Evolutionary conservation across 257 asterid genomes (phyloP), one percentile per base, ranked within the genome.

Genomic region (Linaria vulgaris): DNA sequence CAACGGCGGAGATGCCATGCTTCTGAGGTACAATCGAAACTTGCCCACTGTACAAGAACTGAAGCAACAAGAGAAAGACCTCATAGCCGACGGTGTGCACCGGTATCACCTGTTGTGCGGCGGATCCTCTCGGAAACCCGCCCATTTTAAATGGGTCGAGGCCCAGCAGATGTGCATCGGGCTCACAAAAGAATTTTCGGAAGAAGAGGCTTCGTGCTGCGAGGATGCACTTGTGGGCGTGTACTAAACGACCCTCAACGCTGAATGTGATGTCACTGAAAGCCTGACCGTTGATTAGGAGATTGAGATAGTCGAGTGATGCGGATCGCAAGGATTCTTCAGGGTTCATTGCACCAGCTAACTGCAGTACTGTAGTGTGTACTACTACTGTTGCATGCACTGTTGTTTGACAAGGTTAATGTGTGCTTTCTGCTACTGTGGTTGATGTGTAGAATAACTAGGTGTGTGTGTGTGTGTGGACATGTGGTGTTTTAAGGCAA

Each of bases 1-100:
- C 96, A 59, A 91, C 94, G 87, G 98, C 98, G 48, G 98, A 88
- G 76, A 96, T 62, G 85, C 98, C 98, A 27, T 91, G 98, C 20
- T 91, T 91, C 69, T 88, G 98, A 3, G 98, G 98, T n/a, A 86
- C 95, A 72, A 91, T 74, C 48, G 98, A 88, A 45, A 91, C 98
- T 41, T 91, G 98, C 1, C 98, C 98, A 66, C 95, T 86, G 64
- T 91, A 91, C 82, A 91, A 69, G 69, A 88, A 91, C 84, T 91
- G 98, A 3, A 91, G 77, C 95, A 88, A 75, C 71, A 91, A 51
- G 72, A 91, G 48, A 74, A 91, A 91, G 0, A 91, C 98, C 70
- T 91, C 98, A 24, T 91, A 91, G 0, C 98, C 95, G 1, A 91
- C 96, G 0, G 98, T 79, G 45, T 83, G 86, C 63, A 91, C 95